Evolutionary conservation across 2,329 filamentous ascomycete species (phyloP), one percentile per base, ranked within the genome.

Genomic region (Monosporascus sp.): DNA sequence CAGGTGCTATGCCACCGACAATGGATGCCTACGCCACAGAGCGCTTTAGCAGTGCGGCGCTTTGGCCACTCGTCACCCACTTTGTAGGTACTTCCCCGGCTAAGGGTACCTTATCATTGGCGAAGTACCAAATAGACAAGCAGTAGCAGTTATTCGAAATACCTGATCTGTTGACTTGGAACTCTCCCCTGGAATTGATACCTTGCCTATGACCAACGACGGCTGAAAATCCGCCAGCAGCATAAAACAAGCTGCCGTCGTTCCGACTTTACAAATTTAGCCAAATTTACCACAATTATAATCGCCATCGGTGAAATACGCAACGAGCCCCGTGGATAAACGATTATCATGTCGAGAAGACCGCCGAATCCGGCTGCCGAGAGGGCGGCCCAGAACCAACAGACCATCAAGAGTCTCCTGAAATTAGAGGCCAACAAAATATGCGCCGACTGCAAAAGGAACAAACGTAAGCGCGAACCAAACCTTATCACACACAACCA

Each of bases 391-490:
- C 89, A 95, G 75, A 99, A 99, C 76, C 87, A 90, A 72, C 85
- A 87, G 70, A 95, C 91, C 45, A 90, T 99, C 73, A 97, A 97
- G 79, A 91, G 84, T 69, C 82, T 99, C 63, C 79, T 97, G 70
- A 99, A 97, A 77, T 77, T 99, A 63, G 93, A 97, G 68, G 78
- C 85, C 58, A 99, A 99, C 78, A 99, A 99, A 78, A 85, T 89
- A 69, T 99, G 94, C 79, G 91, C 93, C 56, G 94, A 99, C 73
- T 99, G 94, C 84, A 99, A 99, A 80, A 86, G 88, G 71, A 99
- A 97, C 79, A 99, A 97, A 74, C 94, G 92, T 95, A 74, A 62
- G 87, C 76, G 37, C 31, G 17, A 19, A 41, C 17, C 7, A n/a
- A 35, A 46, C 27, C 24, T 11, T 44, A 16, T 19, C 20, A 53